phyloP scores from a whole-genome alignment of 164 flowering plant genomes.

The Amborella trichopoda region DNA sequence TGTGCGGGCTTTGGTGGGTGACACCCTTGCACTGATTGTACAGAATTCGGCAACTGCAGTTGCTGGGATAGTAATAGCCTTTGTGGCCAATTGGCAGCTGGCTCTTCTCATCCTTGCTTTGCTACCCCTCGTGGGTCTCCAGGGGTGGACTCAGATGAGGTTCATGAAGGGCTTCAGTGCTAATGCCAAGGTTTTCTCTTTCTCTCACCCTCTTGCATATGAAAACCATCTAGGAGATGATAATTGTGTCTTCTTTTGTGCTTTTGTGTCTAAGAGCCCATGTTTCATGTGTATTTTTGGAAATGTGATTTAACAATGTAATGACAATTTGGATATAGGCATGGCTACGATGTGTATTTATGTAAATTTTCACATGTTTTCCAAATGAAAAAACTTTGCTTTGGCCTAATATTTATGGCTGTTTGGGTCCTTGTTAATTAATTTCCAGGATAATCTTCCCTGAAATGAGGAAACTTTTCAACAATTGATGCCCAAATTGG shows the following conservation, averaged over 20 bases:
- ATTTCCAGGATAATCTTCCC: no score
- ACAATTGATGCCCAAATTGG: no score
- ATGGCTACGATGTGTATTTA: background rate
- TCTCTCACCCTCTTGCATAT: background rate
- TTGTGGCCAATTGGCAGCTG: conserved; percentile 45
- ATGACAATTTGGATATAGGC: background rate
- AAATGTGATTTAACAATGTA: background rate
- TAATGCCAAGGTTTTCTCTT: conserved; percentile 37
- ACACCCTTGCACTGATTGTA: conserved; percentile 30
- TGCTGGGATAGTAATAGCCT: conserved; percentile 35
- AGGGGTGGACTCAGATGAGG: conserved; percentile 27
- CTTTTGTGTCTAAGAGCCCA: background rate
- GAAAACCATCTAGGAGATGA: background rate
- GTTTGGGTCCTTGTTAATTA: no score
- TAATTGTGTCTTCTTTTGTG: background rate
- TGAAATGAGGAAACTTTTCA: no score
- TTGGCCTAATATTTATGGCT: no score
- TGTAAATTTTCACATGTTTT: background rate
- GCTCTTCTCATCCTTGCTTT: conserved; percentile 26
- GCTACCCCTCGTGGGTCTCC: conserved; percentile 24
- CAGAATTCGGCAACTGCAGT: conserved; percentile 34
- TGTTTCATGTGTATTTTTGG: background rate
- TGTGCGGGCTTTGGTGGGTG: conserved; percentile 37
- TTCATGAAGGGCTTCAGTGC: conserved; percentile 34
- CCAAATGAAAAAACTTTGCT: no score